Base-by-base conservation (phyloP, 768 basidiomycete genomes). In the Leccinum truebloodii region DNA sequence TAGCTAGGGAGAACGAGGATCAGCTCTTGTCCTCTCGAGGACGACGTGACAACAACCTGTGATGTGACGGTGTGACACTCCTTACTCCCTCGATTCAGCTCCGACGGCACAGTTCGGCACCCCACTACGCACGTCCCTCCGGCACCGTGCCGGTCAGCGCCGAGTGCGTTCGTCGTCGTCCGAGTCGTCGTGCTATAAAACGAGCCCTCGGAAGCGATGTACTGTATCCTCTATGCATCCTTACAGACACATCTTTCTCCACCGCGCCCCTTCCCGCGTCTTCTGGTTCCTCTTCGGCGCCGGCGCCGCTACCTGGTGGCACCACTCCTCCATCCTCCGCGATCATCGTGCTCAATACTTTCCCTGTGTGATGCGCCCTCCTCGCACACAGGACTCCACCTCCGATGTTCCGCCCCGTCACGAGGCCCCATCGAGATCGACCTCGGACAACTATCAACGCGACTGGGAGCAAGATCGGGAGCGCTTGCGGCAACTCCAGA, bases 211-310 rank as follows among this genome's bases (percentile, higher is more conserved):
- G 49, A 16, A 44, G 50, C 44, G 49, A 67, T 66, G 59, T 30
- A 16, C 18, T 8, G 2, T 48, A 55, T 3, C 56, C 44, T 20
- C 10, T 12, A 75, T 75, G 75, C 54, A 68, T 13, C 63, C 64
- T 0, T 65, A 70, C 58, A 54, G 60, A 1, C 62, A 67, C 55
- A 3, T 67, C 44, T 60, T 64, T 28, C 56, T 70, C 62, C 73
- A 72, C 54, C 71, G 76, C 57, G 69, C 80, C 6, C 82, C 83
- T n/a, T 83, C 83, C 49, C 86, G 89, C 63, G 46, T 88, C 57
- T 32, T 90, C 69, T 90, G 89, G 89, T 88, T 90, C 78, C 9
- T 80, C 65, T 20, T 89, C 63, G 89, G 89, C 60, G 87, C 84
- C 6, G 75, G 74, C 3, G 66, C 63, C 28, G 75, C 76, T 0